Base-by-base conservation (phyloP, 495 filamentous ascomycete species). In the Penicillium antarcticum region DNA sequence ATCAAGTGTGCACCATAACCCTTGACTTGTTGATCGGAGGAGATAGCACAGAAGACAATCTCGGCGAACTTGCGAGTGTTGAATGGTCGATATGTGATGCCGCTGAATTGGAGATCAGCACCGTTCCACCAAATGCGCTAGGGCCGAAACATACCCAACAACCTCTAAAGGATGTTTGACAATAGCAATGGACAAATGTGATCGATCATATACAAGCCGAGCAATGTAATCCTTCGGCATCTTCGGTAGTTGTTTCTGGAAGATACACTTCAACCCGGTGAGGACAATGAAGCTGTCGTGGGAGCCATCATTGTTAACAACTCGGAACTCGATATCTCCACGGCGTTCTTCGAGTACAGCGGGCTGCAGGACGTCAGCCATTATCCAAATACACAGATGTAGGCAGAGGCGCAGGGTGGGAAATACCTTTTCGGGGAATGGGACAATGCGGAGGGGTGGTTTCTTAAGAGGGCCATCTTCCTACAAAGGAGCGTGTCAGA, bases 221-320 rank as follows among this genome's bases (percentile, higher is more conserved):
- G 94, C 94, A 52, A 98, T 97, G 66, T 98, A 98, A 60, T 97
- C 92, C 70, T 96, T 96, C 1, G 94, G 94, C 94, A 98, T 98
- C 70, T 97, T 97, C 1, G 94, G 94, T 0, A 98, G 79, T 57
- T 98, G 94, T 53, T 98, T 97, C 68, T 98, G 94, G 63, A 98
- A 98, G 45, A 98, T 96, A 63, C 91, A 96, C 68, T 97, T 98
- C 35, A 98, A 70, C 8, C 94, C 95, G 0, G 92, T 97, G 17
- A 98, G 80, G 59, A 98, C 92, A 59, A 97, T 95, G 31, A 91
- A 84, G 70, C 87, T 94, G 62, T 96, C 91, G 39, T 86, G 81
- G 13, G 83, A 78, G 57, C 87, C 86, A 65, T 98, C 95, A 65
- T 98, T 98, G 72, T 98, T 97, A 53, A 98, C 94, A 1, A 97